A percentile compares a stretch with the other conserved stretches of the same genome.
These are phyloP conservation scores for Elsinoe fawcettii DNA, from an alignment of 2,329 filamentous ascomycete species.

Conservation along the genomic window DNA sequence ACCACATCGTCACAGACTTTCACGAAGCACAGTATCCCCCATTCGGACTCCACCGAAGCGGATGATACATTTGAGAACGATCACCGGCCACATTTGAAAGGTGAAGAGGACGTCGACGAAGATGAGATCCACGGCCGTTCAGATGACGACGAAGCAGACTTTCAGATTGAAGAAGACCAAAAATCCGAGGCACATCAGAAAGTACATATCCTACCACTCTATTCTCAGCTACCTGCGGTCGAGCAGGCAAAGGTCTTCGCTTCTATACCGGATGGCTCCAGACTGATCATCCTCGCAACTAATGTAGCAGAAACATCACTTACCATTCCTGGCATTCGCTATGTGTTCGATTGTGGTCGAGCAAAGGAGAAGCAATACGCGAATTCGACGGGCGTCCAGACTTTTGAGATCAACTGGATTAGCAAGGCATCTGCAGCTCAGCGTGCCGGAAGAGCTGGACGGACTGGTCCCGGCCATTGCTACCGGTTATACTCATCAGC, in stretches of 20 bases:
- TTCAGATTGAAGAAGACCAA: constrained; percentile 34
- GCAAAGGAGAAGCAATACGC: constrained; percentile 91
- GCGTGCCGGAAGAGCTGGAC: constrained; percentile 83
- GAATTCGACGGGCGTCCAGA: constrained; percentile 81
- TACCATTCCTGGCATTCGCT: constrained; percentile 89
- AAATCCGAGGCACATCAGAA: constrained; percentile 50
- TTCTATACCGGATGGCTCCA: constrained; percentile 64
- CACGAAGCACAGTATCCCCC: constrained; percentile 56
- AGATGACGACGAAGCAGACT: constrained; percentile 51
- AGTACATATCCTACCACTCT: constrained; percentile 86
- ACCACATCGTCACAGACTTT: constrained; percentile 36
- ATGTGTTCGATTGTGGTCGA: constrained; percentile 90
- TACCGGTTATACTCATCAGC: constrained; percentile 92
- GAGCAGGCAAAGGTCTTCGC: constrained; percentile 91
- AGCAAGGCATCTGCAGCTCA: constrained; percentile 95
- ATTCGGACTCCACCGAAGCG: constrained; percentile 67
- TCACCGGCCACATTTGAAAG: constrained; percentile 31
- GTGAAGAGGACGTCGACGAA: constrained; percentile 31
- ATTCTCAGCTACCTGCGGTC: constrained; percentile 81
- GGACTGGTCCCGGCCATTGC: constrained; percentile 92
- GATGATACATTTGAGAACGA: constrained; percentile 68
- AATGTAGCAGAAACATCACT: constrained; percentile 97
- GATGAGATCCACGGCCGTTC: constrained; percentile 53
- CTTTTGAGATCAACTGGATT: constrained; percentile 91
- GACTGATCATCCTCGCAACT: constrained; percentile 83